Evolutionary conservation across 2,329 filamentous ascomycete species (phyloP).

Genomic region (Penicillium sp.): DNA sequence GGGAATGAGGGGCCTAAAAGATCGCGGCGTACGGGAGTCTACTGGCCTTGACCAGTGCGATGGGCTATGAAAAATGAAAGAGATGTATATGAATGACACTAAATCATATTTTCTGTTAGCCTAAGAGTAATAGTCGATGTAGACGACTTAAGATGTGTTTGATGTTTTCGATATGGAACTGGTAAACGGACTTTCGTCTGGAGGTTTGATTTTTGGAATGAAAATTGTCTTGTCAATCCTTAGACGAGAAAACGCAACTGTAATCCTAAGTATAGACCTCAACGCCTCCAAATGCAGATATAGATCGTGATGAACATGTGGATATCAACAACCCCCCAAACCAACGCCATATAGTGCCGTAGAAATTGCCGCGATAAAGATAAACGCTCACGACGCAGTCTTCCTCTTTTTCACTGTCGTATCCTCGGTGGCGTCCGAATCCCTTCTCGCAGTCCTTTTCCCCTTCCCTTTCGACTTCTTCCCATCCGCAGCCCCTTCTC

Average conservation of each 20-base stretch:
- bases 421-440: constrained; percentile 43
- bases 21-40: constrained; percentile 42
- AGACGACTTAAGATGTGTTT: background rate
- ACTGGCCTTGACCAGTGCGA: constrained; percentile 34
- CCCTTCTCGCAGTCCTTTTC: constrained; percentile 36
- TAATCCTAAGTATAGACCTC: background rate
- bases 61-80: constrained; percentile 16
- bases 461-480: constrained; percentile 46
- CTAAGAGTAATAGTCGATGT: background rate
- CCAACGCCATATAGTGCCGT: constrained; percentile 16
- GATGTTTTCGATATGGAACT: too few species aligned
- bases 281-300: constrained; percentile 23
- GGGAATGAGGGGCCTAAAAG: constrained; percentile 22
- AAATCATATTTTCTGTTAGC: background rate
- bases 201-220: background rate
- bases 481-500: constrained; percentile 30
- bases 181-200: too few species aligned
- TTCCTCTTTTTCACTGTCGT: constrained; percentile 42
- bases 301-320: background rate
- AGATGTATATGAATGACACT: constrained; percentile 12
- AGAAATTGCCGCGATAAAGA: constrained; percentile 3
- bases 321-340: constrained; percentile 8
- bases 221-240: background rate
- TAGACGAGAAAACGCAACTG: background rate
- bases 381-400: constrained; percentile 16